Conservation (phyloP, 2,329 filamentous ascomycete genomes). For the Fusarium nygamai region DNA sequence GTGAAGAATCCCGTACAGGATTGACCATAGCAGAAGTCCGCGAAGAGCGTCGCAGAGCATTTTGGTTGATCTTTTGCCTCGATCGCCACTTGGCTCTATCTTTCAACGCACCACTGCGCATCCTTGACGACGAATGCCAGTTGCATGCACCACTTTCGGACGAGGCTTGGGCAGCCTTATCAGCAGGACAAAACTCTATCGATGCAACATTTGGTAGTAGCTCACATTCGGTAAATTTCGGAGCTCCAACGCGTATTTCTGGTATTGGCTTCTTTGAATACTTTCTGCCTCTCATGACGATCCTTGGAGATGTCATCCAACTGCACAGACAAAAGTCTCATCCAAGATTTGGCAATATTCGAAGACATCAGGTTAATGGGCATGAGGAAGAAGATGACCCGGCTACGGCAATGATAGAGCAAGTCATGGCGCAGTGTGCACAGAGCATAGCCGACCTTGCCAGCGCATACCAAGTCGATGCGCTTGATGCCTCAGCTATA, state of each 20-base stretch:
- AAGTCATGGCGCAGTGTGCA: neutral
- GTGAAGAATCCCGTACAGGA: neutral
- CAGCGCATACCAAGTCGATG: neutral
- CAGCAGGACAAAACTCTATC: accelerated
- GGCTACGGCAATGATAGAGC: neutral
- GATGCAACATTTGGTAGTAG: accelerated
- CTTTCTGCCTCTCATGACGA: neutral
- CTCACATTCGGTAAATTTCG: neutral
- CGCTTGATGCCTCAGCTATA: neutral
- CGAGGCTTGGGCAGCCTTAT: neutral
- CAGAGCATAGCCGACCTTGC: neutral
- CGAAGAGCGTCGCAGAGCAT: neutral
- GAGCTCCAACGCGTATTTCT: neutral
- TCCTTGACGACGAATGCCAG: neutral
- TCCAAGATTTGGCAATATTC: neutral
- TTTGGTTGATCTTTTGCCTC: neutral
- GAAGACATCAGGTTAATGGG: neutral
- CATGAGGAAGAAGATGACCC: neutral
- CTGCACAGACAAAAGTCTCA: neutral
- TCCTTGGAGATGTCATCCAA: neutral
- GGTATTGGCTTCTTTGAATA: neutral
- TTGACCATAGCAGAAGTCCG: neutral
- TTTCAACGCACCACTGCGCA: neutral
- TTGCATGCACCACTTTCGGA: neutral
- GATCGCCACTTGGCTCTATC: neutral